Conservation (phyloP, 2,329 filamentous ascomycete genomes). For the Calonectria honghensis region DNA sequence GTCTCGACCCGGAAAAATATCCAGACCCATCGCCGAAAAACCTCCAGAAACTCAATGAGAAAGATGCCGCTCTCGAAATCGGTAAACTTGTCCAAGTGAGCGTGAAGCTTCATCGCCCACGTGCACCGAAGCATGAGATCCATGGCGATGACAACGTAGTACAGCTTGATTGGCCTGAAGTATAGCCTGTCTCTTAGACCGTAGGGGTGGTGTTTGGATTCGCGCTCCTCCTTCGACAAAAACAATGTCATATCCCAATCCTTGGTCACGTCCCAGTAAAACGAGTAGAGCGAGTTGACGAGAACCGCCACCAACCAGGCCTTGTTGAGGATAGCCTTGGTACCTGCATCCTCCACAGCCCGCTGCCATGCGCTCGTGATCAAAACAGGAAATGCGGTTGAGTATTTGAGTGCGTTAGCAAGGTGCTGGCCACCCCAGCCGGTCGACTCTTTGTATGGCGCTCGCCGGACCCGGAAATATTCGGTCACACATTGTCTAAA, state of each 20-base stretch:
- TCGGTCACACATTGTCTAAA: constrained; percentile 95
- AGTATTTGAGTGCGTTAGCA: constrained; percentile 95
- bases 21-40: constrained; percentile 94
- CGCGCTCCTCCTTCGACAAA: constrained; percentile 73
- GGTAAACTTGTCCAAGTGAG: constrained; percentile 87
- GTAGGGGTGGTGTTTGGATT: constrained; percentile 80
- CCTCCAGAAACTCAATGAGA: constrained; percentile 89
- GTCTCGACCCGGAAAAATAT: constrained; percentile 97
- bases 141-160: constrained; percentile 86
- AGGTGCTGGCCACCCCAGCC: constrained; percentile 91
- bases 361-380: constrained; percentile 85
- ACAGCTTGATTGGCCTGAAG: constrained; percentile 83
- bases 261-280: constrained; percentile 98
- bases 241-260: constrained; percentile 97
- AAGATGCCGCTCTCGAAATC: constrained; percentile 94
- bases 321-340: constrained; percentile 68
- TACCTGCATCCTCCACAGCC: constrained; percentile 67
- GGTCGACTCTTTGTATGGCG: constrained; percentile 71
- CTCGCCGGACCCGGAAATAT: constrained; percentile 81
- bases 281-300: constrained; percentile 93
- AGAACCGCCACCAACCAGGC: constrained; percentile 84
- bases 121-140: constrained; percentile 91
- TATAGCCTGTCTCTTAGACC: constrained; percentile 85
- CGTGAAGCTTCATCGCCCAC: constrained; percentile 91
- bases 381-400: constrained; percentile 94